phyloP scores from a whole-genome alignment of 2,329 filamentous ascomycete genomes.

The Tolypocladium nubicola region DNA sequence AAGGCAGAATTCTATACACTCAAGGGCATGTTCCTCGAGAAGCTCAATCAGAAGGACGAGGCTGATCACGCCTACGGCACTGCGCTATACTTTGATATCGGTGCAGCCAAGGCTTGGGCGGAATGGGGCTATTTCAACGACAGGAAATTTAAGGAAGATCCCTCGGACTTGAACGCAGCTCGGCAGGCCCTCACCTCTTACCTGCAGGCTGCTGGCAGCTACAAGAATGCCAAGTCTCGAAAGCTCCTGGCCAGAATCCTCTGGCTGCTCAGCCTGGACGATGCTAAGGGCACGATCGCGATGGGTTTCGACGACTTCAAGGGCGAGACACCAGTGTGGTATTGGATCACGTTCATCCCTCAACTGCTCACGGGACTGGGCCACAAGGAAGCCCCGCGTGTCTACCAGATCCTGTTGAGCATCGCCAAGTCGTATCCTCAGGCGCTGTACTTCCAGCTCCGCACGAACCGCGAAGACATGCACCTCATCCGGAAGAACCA shows the following conservation, averaged over 20 bases:
- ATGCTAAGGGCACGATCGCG: conserved; percentile 72
- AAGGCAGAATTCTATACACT: conserved; percentile 99
- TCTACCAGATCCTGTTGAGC: conserved; percentile 78
- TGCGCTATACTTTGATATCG: conserved; percentile 90
- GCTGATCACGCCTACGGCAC: conserved; percentile 92
- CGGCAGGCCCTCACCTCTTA: conserved; percentile 93
- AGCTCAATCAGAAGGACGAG: conserved; percentile 80
- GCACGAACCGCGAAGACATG: conserved; percentile 92
- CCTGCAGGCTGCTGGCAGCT: conserved; percentile 87
- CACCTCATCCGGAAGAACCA: conserved; percentile 81
- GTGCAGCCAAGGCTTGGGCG: conserved; percentile 93
- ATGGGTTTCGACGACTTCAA: conserved; percentile 92
- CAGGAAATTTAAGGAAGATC: conserved; percentile 86
- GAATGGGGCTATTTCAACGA: conserved; percentile 99
- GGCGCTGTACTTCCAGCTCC: conserved; percentile 86
- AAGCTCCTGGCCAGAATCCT: conserved; percentile 89
- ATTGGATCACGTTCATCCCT: conserved; percentile 99
- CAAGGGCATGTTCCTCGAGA: conserved; percentile 98
- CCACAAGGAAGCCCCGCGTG: conserved; percentile 81
- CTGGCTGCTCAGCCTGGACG: conserved; percentile 91
- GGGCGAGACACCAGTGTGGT: conserved; percentile 95
- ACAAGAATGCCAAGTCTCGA: conserved; percentile 92
- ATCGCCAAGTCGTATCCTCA: conserved; percentile 95
- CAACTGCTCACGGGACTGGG: conserved; percentile 87
- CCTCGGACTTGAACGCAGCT: conserved; percentile 69